Percentiles rank a stretch among this genome's conserved stretches.
phyloP scores from a whole-genome alignment of 768 basidiomycete species.

The Panaeolus papilionaceus region DNA sequence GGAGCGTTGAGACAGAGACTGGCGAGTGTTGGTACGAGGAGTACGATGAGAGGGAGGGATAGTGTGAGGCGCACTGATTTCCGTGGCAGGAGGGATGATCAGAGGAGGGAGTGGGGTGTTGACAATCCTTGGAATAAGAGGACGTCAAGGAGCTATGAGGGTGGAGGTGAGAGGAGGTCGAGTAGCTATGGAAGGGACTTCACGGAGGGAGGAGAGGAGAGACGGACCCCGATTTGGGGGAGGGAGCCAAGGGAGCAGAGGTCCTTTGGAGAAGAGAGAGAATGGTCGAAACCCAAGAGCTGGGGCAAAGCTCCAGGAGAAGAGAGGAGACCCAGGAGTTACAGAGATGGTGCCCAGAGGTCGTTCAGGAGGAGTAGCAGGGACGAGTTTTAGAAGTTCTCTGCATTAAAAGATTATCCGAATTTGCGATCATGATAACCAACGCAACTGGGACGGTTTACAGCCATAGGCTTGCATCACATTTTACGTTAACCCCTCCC shows the following conservation, averaged over 20 bases:
- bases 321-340: conserved; percentile 1
- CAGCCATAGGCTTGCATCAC: not conserved
- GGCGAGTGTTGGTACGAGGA: not conserved
- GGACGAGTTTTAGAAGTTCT: not conserved
- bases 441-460: not conserved
- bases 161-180: not conserved
- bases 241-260: not conserved
- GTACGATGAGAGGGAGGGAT: not conserved
- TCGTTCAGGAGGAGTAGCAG: not conserved
- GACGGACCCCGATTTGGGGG: not conserved
- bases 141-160: not conserved
- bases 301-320: not conserved
- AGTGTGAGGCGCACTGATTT: not conserved
- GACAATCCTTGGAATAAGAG: conserved; percentile 4
- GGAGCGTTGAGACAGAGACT: conserved; percentile 4
- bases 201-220: not conserved
- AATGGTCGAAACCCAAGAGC: not conserved
- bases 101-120: conserved; percentile 10
- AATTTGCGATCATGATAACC: not conserved
- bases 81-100: conserved; percentile 1
- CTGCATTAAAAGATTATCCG: not conserved
- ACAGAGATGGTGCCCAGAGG: not conserved
- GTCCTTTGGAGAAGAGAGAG: not conserved
- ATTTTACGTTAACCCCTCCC: not conserved
- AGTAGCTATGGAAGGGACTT: not conserved